A percentile compares a stretch with the other conserved stretches of the same genome.
phyloP scores from a whole-genome alignment of 306 rosid species.

The Rosa chinensis region DNA sequence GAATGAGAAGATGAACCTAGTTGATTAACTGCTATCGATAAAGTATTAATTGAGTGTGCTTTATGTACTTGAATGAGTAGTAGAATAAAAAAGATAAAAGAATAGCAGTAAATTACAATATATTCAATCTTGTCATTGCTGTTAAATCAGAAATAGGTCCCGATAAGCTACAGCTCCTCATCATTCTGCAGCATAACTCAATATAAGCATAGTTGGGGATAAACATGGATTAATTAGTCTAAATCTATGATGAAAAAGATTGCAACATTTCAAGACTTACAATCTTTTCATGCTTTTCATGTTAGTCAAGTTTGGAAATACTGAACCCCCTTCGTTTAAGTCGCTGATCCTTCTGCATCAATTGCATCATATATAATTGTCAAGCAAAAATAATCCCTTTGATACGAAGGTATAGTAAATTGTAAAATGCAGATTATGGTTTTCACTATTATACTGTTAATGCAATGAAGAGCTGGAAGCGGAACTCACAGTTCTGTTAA shows the following conservation, averaged over 20 bases:
- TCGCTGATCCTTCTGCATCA: slow-evolving; percentile 34
- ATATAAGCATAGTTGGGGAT: background rate
- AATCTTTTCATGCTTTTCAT: background rate
- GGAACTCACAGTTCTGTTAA: slow-evolving; percentile 30
- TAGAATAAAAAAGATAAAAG: background rate
- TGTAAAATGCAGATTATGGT: no score
- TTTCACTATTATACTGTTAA: background rate
- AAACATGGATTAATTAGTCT: background rate
- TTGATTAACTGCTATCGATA: background rate
- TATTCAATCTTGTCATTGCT: background rate
- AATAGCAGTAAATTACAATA: slow-evolving; percentile 1
- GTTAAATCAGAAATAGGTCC: slow-evolving; percentile 23
- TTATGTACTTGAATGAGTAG: background rate
- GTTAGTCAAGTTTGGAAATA: slow-evolving; percentile 15
- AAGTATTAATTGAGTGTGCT: background rate
- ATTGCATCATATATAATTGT: background rate
- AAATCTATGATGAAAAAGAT: background rate
- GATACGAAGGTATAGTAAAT: background rate
- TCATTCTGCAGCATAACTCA: slow-evolving; percentile 19
- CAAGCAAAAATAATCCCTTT: no score
- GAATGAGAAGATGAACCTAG: background rate
- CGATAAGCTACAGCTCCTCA: slow-evolving; percentile 25
- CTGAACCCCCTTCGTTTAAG: slow-evolving; percentile 17
- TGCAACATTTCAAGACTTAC: slow-evolving; percentile 13
- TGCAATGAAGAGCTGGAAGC: background rate